Percentiles rank a stretch among this genome's conserved stretches.
phyloP scores from a whole-genome alignment of 192 early-diverging fungal species.

The Backusella morwellensis region DNA sequence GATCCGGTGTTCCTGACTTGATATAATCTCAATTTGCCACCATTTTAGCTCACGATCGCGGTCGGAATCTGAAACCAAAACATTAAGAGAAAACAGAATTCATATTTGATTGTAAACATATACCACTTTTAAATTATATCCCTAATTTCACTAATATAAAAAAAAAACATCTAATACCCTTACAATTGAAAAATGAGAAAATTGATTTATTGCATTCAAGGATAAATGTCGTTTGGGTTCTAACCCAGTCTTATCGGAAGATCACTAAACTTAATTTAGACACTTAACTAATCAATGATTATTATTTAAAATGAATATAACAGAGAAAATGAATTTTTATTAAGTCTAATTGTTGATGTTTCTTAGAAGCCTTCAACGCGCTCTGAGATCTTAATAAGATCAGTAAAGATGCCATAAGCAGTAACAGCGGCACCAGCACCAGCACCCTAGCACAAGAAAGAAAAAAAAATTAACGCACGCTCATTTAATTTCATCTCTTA shows the following conservation, averaged over 20 bases:
- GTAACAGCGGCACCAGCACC: constrained; percentile 98
- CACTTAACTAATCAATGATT: background rate
- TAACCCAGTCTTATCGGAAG: background rate
- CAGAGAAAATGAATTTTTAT: background rate
- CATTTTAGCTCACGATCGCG: background rate
- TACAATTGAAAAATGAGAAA: background rate
- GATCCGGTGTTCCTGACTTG: background rate
- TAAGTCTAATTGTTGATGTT: background rate
- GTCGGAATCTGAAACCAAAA: background rate
- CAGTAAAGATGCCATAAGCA: constrained; percentile 95
- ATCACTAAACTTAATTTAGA: background rate
- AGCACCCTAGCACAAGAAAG: constrained; percentile 35
- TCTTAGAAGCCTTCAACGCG: constrained; percentile 39
- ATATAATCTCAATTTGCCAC: background rate
- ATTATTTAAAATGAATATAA: background rate
- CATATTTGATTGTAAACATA: background rate
- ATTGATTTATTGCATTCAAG: background rate
- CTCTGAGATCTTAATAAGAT: constrained; percentile 85
- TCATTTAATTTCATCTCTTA: constrained; percentile 52
- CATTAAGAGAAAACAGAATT: background rate
- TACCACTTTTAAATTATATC: constrained; percentile 2
- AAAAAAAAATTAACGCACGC: background rate
- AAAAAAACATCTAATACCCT: background rate
- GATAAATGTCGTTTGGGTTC: background rate
- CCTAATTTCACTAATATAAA: background rate